These are phyloP conservation scores for Cucurbita argyrosperma DNA, from an alignment of 306 rosid genomes.

Conservation along the genomic window DNA sequence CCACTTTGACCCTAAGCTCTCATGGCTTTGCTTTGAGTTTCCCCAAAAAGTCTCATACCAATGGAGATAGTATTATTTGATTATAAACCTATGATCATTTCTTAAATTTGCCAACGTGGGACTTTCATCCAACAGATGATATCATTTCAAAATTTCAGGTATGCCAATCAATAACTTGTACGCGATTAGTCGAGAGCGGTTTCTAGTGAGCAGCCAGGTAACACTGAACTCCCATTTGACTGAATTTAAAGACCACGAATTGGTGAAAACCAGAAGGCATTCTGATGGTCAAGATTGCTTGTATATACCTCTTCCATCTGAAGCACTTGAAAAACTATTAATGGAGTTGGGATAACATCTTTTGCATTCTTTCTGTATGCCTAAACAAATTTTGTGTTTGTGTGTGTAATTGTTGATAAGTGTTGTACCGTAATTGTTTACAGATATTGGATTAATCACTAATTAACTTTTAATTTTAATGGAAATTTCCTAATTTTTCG, in stretches of 20 bases:
- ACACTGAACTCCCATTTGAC: constrained; percentile 78
- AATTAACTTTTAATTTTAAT: no score
- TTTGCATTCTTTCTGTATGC: not conserved
- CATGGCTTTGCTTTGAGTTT: no score
- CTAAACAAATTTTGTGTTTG: not conserved
- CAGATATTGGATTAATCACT: no score
- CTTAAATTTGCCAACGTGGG: no score
- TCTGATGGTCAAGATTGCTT: constrained; percentile 89
- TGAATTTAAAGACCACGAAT: constrained; percentile 85
- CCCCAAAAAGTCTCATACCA: no score
- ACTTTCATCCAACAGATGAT: not conserved
- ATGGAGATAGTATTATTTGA: no score
- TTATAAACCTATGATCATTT: no score
- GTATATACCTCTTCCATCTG: constrained; percentile 42
- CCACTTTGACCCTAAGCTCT: no score
- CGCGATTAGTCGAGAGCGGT: constrained; percentile 63
- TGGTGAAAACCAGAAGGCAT: constrained; percentile 66
- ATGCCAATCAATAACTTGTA: constrained; percentile 60
- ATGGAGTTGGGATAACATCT: constrained; percentile 28
- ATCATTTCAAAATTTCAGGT: constrained; percentile 24
- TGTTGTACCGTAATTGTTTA: not conserved
- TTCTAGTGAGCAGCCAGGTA: constrained; percentile 71
- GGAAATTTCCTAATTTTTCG: no score
- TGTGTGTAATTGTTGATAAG: not conserved
- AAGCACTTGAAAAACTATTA: constrained; percentile 64